Base-by-base conservation (phyloP, 768 basidiomycete genomes). In the Naganishia friedmannii region DNA sequence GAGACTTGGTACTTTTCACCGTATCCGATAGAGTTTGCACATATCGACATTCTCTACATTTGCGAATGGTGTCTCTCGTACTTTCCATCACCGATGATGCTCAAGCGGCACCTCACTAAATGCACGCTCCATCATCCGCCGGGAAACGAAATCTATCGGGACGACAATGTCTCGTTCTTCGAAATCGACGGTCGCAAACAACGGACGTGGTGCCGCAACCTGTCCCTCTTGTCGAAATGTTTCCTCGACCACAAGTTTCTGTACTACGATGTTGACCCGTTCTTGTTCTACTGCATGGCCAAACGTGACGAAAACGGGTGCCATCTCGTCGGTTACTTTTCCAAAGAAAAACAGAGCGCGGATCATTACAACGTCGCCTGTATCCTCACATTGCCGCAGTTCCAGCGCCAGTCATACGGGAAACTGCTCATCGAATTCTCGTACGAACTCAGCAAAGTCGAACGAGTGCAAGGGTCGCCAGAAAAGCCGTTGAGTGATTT, bases 1-100 rank as follows among this genome's bases (percentile, higher is more conserved):
- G 96, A 99, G 76, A 90, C 96, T n/a, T 99, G 96, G 96, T 99
- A 99, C 82, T 98, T 98, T 85, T 93, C 91, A 77, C 96, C 96
- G 28, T 99, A 98, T 83, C 96, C 96, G 13, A 90, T 92, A 83
- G 96, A 98, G 83, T 98, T 92, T 83, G 93, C 96, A 54, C 91
- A 98, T 82, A 87, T 95, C 31, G 93, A 94, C 23, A 84, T 94
- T 72, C 86, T 99, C 54, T 98, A 94, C 85, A 88, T 99, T 79
- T 99, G 96, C 88, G 95, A 99, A 83, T 95, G 95, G 84, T 99
- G 96, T 81, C 86, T 98, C 56, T 89, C 88, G 42, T 99, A 90
- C 84, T 97, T 88, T 82, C 90, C 91, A 34, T 92, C 92, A 17
- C 86, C 86, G 53, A 88, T 94, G 83, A 93, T 93, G 90, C 86